Evolutionary conservation across 495 filamentous ascomycete species (phyloP).

Genomic region (Amphirosellinia nigrospora): DNA sequence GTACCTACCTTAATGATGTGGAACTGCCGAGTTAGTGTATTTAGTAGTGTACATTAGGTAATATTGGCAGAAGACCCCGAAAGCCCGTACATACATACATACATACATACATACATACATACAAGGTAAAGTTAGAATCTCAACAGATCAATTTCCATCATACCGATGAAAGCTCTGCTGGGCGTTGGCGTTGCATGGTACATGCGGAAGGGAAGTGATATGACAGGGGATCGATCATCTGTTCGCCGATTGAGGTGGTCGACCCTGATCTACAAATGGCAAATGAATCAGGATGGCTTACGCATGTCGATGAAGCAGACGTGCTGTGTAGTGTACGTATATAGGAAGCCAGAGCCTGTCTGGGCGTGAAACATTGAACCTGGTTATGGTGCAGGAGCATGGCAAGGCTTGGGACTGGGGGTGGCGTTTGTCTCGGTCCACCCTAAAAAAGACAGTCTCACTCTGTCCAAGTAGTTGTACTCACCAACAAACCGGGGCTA

Average conservation of each 20-base stretch:
- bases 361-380: no score
- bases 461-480: not conserved
- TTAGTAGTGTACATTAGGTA: not conserved
- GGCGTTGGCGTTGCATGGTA: no score
- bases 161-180: not conserved
- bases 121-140: not conserved
- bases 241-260: not conserved
- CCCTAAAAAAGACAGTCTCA: constrained; percentile 12
- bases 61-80: not conserved
- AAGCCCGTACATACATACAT: not conserved
- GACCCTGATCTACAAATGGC: constrained; percentile 8
- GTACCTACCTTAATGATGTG: not conserved
- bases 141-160: no score
- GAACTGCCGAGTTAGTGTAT: not conserved
- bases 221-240: not conserved
- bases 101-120: no score
- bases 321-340: not conserved
- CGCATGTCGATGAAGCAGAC: constrained; percentile 6
- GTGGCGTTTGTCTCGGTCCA: constrained; percentile 6
- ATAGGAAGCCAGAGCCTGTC: not conserved
- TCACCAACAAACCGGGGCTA: not conserved
- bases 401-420: not conserved
- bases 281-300: constrained; percentile 7
- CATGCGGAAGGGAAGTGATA: no score
- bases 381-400: no score